Evolutionary conservation across 2,329 filamentous ascomycete genomes (phyloP).

Genomic region (Talaromyces sp.): DNA sequence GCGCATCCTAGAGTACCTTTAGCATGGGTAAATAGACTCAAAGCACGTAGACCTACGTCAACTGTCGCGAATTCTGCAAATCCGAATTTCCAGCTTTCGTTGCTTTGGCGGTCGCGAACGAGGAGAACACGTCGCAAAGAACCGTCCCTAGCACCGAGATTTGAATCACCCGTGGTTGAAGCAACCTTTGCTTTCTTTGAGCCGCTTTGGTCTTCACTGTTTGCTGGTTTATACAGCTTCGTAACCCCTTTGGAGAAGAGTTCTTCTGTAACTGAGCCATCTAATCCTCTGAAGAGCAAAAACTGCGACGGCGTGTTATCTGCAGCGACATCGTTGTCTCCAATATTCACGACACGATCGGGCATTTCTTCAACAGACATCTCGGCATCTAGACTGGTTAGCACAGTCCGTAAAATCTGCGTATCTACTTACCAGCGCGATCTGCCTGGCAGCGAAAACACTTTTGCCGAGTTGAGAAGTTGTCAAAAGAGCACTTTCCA

Average conservation of each 20-base stretch:
- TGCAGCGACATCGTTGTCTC: conserved; percentile 52
- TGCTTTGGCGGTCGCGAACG: conserved; percentile 65
- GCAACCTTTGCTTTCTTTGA: conserved; percentile 47
- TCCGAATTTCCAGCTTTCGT: conserved; percentile 74
- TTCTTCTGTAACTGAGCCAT: conserved; percentile 66
- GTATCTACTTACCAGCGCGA: conserved; percentile 45
- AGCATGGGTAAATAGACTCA: conserved; percentile 3
- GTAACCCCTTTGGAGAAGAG: conserved; percentile 67
- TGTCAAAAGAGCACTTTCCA: conserved; percentile 48
- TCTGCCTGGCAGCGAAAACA: conserved; percentile 58
- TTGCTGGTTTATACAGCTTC: conserved; percentile 62
- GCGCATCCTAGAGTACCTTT: conserved; percentile 53
- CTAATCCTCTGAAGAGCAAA: conserved; percentile 67
- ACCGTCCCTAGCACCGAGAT: conserved; percentile 66
- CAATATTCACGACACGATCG: conserved; percentile 45
- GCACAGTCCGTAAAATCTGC: conserved; percentile 7
- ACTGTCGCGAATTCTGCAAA: conserved; percentile 78
- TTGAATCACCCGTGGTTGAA: conserved; percentile 55
- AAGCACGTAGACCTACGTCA: conserved; percentile 38
- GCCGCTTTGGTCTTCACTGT: conserved; percentile 21
- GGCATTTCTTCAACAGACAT: conserved; percentile 34
- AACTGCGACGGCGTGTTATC: conserved; percentile 67
- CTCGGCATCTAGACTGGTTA: conserved; percentile 23
- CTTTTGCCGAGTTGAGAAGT: conserved; percentile 52
- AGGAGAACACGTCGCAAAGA: conserved; percentile 74